Conservation (phyloP, 257 asterid genomes). For the Haberlea rhodopensis region DNA sequence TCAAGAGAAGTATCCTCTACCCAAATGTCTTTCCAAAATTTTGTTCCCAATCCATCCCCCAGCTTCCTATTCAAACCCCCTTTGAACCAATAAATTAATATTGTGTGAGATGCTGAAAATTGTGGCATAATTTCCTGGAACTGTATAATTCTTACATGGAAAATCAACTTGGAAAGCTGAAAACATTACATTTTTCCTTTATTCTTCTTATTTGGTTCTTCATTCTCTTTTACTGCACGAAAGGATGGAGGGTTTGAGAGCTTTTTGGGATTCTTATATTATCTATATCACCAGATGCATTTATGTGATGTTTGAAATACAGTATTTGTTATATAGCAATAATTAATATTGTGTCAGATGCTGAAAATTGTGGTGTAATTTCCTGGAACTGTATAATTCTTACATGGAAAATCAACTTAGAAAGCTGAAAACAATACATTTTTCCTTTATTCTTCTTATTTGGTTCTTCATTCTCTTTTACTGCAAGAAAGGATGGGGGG, state of each 20-base stretch:
- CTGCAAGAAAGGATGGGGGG: neutral
- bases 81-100: too few relatives aligned
- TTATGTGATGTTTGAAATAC: too few relatives aligned
- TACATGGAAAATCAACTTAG: neutral
- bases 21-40: too few relatives aligned
- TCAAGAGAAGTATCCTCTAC: too few relatives aligned
- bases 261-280: neutral
- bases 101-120: slow-evolving; percentile 18
- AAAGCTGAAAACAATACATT: neutral
- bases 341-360: slow-evolving; percentile 16
- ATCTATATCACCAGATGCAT: slow-evolving; percentile 4
- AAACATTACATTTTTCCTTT: neutral
- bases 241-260: neutral
- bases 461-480: neutral
- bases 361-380: slow-evolving; percentile 15
- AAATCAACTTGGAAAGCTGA: slow-evolving; percentile 4
- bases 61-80: too few relatives aligned
- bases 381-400: slow-evolving; percentile 12
- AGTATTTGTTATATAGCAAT: neutral
- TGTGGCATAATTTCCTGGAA: slow-evolving; percentile 11
- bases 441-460: slow-evolving; percentile 1
- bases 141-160: slow-evolving; percentile 7
- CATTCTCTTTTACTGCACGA: neutral
- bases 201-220: neutral
- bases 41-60: too few relatives aligned